Percentiles rank a stretch among this genome's conserved stretches.
phyloP scores from a whole-genome alignment of 2,329 filamentous ascomycete species.

The Geosmithia morbida region DNA sequence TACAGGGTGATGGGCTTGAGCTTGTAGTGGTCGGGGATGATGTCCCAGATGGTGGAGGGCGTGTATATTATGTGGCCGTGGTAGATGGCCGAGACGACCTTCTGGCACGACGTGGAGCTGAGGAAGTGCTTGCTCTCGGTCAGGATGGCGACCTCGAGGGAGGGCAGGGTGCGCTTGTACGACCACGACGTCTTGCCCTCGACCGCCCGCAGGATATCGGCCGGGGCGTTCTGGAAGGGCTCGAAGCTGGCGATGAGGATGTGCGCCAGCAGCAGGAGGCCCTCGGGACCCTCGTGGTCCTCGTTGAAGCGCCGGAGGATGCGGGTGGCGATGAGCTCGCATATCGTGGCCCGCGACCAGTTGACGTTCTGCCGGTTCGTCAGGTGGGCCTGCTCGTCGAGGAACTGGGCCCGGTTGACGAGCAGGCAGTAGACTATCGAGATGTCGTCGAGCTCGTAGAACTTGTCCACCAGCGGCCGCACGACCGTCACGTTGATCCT shows the following conservation, averaged over 20 bases:
- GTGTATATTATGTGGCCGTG: constrained; percentile 70
- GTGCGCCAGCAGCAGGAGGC: constrained; percentile 60
- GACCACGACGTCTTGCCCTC: constrained; percentile 27
- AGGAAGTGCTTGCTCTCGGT: constrained; percentile 70
- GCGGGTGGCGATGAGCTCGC: constrained; percentile 66
- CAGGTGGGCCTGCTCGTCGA: constrained; percentile 62
- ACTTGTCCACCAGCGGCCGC: constrained; percentile 67
- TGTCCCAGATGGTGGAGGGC: constrained; percentile 66
- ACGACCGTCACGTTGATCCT: constrained; percentile 72
- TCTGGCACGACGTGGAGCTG: constrained; percentile 64
- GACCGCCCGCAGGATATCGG: constrained; percentile 46
- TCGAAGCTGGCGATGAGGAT: constrained; percentile 74
- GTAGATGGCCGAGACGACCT: constrained; percentile 72
- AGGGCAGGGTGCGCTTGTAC: constrained; percentile 50
- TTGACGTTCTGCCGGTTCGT: constrained; percentile 71
- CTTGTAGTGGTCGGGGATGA: constrained; percentile 78
- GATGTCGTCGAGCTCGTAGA: constrained; percentile 67
- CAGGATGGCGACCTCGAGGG: constrained; percentile 70
- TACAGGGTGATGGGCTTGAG: constrained; percentile 70
- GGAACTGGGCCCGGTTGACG: constrained; percentile 68
- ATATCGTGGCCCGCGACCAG: constrained; percentile 61
- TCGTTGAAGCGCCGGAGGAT: constrained; percentile 69
- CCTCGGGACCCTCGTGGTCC: constrained; percentile 53
- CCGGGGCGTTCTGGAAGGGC: constrained; percentile 70
- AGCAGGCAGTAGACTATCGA: constrained; percentile 76